phyloP scores from a whole-genome alignment of 768 basidiomycete species.

The Hydnomerulius pinastri region DNA sequence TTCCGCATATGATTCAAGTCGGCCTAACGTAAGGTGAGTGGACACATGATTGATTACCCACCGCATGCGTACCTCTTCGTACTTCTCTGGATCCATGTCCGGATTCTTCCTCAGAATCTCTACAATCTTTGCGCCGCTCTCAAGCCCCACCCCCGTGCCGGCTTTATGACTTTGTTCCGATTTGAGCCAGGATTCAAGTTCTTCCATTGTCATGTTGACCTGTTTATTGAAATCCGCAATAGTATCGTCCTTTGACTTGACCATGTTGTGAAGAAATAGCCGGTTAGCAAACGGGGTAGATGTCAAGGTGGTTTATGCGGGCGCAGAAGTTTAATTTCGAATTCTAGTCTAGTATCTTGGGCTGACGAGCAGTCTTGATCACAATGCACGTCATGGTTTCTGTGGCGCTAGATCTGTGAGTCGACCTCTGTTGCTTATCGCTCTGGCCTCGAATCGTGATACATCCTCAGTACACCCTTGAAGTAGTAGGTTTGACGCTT shows the following conservation, averaged over 20 bases:
- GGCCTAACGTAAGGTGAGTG: conserved; percentile 15
- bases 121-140: conserved; percentile 35
- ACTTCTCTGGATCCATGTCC: conserved; percentile 27
- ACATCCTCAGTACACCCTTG: too few species aligned
- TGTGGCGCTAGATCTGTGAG: too few species aligned
- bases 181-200: conserved; percentile 33
- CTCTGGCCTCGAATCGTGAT: too few species aligned
- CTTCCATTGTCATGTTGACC: conserved; percentile 34
- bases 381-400: too few species aligned
- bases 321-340: background rate
- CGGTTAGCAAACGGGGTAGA: too few species aligned
- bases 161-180: conserved; percentile 32
- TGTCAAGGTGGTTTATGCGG: background rate
- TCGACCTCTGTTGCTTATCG: too few species aligned
- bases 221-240: conserved; percentile 32
- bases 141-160: conserved; percentile 33
- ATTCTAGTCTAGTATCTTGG: too few species aligned
- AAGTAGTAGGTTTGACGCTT: too few species aligned
- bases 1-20: conserved; percentile 36
- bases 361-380: too few species aligned
- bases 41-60: background rate
- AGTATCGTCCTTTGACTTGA: conserved; percentile 29
- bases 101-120: conserved; percentile 37
- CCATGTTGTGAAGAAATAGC: conserved; percentile 22
- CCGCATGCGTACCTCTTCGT: conserved; percentile 27